These are phyloP conservation scores for Penicillium sp. DNA, from an alignment of 2,329 filamentous ascomycete genomes.

Conservation along the genomic window DNA sequence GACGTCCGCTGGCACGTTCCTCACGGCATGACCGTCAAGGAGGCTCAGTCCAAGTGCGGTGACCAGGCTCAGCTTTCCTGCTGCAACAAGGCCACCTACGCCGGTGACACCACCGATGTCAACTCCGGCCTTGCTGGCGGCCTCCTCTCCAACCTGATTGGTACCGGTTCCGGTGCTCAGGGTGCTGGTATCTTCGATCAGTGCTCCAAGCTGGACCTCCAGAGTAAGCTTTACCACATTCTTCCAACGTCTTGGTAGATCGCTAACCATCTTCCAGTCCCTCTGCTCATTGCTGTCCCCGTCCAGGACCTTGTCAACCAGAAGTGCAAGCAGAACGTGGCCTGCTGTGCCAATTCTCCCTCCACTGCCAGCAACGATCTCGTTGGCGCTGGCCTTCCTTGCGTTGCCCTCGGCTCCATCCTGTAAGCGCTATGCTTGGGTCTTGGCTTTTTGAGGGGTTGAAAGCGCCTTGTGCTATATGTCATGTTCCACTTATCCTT, in stretches of 20 bases:
- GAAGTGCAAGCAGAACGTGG: slow-evolving; percentile 39
- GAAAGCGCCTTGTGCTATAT: slow-evolving; percentile 12
- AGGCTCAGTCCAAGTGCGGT: slow-evolving; percentile 38
- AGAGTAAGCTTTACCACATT: too few relatives aligned
- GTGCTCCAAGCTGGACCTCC: slow-evolving; percentile 37
- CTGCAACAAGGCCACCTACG: slow-evolving; percentile 38
- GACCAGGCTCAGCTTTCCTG: slow-evolving; percentile 36
- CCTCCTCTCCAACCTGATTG: slow-evolving; percentile 31
- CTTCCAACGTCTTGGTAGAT: too few relatives aligned
- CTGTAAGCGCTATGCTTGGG: slow-evolving; percentile 29
- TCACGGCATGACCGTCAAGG: slow-evolving; percentile 29
- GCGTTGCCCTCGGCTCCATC: slow-evolving; percentile 36
- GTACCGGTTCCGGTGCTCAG: slow-evolving; percentile 29
- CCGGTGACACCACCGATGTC: slow-evolving; percentile 32
- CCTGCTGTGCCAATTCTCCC: slow-evolving; percentile 33
- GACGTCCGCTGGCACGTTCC: slow-evolving; percentile 18
- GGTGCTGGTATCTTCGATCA: slow-evolving; percentile 38
- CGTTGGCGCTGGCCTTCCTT: slow-evolving; percentile 34
- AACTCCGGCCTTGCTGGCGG: slow-evolving; percentile 29
- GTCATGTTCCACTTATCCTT: slow-evolving; percentile 14
- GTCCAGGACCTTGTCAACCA: slow-evolving; percentile 31
- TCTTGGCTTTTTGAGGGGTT: not conserved
- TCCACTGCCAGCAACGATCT: slow-evolving; percentile 17
- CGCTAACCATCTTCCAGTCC: too few relatives aligned
- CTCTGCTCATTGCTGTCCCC: slow-evolving; percentile 22